Percentiles rank a stretch among this genome's conserved stretches.
Conservation (phyloP, 2,329 filamentous ascomycete genomes). For the Cladosporium austrohemisphaericum region DNA sequence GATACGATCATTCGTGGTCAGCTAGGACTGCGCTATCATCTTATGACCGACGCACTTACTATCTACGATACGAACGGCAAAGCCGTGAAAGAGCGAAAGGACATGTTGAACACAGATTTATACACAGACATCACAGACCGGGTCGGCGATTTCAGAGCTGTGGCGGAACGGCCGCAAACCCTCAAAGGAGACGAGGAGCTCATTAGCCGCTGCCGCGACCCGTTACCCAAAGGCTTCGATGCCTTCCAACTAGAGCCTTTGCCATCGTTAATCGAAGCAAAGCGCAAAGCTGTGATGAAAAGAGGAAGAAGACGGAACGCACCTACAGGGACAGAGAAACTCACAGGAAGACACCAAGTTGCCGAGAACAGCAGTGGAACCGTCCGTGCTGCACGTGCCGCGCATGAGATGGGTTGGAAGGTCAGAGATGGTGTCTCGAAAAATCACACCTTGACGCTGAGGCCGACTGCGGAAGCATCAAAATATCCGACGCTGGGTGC, state of each 20-base stretch:
- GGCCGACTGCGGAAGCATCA: constrained; percentile 60
- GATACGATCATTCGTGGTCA: constrained; percentile 89
- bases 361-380: constrained; percentile 66
- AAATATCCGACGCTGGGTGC: constrained; percentile 73
- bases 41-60: constrained; percentile 73
- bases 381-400: constrained; percentile 71
- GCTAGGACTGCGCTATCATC: constrained; percentile 79
- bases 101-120: constrained; percentile 80
- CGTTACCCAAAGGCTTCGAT: constrained; percentile 38
- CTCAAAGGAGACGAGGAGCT: constrained; percentile 79
- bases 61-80: constrained; percentile 82
- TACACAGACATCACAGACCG: constrained; percentile 95
- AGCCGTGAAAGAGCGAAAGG: constrained; percentile 72
- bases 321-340: constrained; percentile 52
- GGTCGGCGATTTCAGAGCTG: constrained; percentile 85
- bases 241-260: constrained; percentile 32
- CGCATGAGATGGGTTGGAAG: constrained; percentile 76
- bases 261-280: constrained; percentile 25
- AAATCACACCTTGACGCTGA: constrained; percentile 58
- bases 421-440: constrained; percentile 60
- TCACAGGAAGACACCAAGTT: constrained; percentile 70
- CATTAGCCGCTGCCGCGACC: constrained; percentile 79
- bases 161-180: constrained; percentile 63
- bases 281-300: constrained; percentile 29
- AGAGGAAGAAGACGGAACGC: constrained; percentile 40